Conservation (phyloP, 768 basidiomycete species). For the Baorangia bicolor region DNA sequence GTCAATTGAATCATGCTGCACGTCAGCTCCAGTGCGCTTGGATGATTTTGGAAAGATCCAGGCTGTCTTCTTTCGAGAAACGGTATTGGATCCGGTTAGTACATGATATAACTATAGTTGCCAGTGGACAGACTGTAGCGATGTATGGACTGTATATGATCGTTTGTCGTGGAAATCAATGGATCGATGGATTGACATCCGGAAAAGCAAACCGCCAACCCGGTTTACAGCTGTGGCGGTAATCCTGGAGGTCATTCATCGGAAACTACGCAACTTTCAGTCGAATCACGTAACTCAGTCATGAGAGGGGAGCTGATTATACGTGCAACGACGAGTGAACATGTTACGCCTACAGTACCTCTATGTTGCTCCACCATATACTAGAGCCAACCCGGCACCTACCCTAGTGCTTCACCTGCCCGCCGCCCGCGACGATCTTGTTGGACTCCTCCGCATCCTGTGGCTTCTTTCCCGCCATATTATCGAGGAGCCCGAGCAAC, state of each 20-base stretch:
- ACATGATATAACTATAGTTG: too few relatives aligned
- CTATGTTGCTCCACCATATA: not conserved
- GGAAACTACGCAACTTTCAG: not conserved
- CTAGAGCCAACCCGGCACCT: not conserved
- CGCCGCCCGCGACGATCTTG: conserved; percentile 11
- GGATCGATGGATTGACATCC: not conserved
- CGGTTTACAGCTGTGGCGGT: not conserved
- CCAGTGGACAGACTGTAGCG: too few relatives aligned
- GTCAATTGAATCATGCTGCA: too few relatives aligned
- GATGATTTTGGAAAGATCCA: too few relatives aligned
- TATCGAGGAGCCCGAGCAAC: conserved; percentile 34
- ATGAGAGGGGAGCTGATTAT: conserved; percentile 5
- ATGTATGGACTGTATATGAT: not conserved
- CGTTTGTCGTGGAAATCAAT: not conserved
- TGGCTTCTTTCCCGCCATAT: conserved; percentile 24
- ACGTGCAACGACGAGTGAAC: not conserved
- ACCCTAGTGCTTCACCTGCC: conserved; percentile 8
- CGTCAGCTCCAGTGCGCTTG: too few relatives aligned
- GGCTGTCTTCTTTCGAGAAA: too few relatives aligned
- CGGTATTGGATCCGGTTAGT: too few relatives aligned
- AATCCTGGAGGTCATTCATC: not conserved
- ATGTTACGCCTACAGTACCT: conserved; percentile 6
- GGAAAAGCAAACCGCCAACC: not conserved
- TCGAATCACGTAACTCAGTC: not conserved
- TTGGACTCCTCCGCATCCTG: not conserved